These are phyloP conservation scores for Scutellaria galericulata DNA, from an alignment of 257 asterid genomes.

Conservation along the genomic window DNA sequence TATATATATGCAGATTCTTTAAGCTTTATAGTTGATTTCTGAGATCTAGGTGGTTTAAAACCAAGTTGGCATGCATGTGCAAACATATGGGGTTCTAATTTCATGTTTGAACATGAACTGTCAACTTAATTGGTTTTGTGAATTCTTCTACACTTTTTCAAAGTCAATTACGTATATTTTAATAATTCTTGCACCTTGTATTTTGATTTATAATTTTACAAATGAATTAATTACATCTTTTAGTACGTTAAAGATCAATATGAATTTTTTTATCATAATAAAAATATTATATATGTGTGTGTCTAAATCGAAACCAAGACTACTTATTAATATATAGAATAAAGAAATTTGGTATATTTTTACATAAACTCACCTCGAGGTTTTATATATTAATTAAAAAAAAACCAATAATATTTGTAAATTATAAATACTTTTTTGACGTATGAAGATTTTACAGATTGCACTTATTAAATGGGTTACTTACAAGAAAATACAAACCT, in stretches of 20 bases:
- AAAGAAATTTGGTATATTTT: too few species aligned
- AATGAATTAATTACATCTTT: too few species aligned
- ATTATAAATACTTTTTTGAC: too few species aligned
- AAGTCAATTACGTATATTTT: not conserved
- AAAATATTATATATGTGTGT: not conserved
- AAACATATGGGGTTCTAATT: slow-evolving; percentile 28
- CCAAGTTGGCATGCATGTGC: slow-evolving; percentile 43
- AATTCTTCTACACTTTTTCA: slow-evolving; percentile 22
- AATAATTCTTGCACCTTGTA: not conserved
- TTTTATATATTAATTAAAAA: too few species aligned
- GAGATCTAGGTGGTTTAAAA: slow-evolving; percentile 35
- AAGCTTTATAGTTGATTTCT: not conserved
- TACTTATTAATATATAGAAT: not conserved
- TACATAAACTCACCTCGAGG: too few species aligned
- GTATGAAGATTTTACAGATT: too few species aligned
- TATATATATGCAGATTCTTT: too few species aligned
- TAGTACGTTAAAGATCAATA: not conserved
- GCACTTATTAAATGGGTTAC: too few species aligned
- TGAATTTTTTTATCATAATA: not conserved
- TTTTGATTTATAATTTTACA: not conserved
- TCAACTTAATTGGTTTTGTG: slow-evolving; percentile 23
- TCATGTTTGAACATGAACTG: slow-evolving; percentile 22
- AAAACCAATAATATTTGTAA: too few species aligned
- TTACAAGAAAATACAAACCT: too few species aligned
- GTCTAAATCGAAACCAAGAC: not conserved